These are phyloP conservation scores for Mucor sp. DNA, from an alignment of 371 early-diverging fungal species.

Conservation along the genomic window DNA sequence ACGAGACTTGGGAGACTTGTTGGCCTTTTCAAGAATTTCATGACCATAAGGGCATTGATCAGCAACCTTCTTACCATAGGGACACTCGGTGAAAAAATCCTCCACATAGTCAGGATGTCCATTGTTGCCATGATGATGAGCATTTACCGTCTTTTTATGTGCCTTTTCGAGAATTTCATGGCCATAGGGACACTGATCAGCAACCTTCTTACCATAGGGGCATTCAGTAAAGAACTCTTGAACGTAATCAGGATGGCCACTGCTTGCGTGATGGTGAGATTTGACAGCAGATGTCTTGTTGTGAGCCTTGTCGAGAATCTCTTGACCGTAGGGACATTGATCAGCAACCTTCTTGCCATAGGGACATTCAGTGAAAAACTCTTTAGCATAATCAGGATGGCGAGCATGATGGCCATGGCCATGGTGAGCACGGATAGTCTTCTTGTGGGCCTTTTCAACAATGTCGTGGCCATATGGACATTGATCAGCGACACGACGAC, in stretches of 20 bases:
- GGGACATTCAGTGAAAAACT: constrained; percentile 15
- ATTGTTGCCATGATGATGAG: background rate
- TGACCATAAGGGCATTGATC: constrained; percentile 7
- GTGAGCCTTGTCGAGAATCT: constrained; percentile 5
- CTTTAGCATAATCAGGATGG: background rate
- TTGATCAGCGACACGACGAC: constrained; percentile 3
- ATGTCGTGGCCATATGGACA: constrained; percentile 10
- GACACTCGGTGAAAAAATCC: constrained; percentile 12
- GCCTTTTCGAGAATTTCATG: constrained; percentile 9
- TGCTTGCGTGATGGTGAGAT: background rate
- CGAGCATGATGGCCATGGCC: background rate
- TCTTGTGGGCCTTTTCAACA: constrained; percentile 11
- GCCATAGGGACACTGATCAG: constrained; percentile 17
- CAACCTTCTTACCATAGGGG: constrained; percentile 10
- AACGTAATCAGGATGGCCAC: background rate
- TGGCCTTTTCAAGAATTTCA: constrained; percentile 7
- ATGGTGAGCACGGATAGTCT: background rate
- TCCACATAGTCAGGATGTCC: background rate
- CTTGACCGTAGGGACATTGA: constrained; percentile 16
- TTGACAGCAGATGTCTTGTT: background rate
- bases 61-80: constrained; percentile 8
- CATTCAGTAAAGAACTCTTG: constrained; percentile 11
- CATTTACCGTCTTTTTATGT: background rate
- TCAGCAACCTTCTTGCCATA: constrained; percentile 8
- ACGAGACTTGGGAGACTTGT: background rate